Evolutionary conservation across 768 basidiomycete species (phyloP).

Genomic region (Lactifluus piperatus): DNA sequence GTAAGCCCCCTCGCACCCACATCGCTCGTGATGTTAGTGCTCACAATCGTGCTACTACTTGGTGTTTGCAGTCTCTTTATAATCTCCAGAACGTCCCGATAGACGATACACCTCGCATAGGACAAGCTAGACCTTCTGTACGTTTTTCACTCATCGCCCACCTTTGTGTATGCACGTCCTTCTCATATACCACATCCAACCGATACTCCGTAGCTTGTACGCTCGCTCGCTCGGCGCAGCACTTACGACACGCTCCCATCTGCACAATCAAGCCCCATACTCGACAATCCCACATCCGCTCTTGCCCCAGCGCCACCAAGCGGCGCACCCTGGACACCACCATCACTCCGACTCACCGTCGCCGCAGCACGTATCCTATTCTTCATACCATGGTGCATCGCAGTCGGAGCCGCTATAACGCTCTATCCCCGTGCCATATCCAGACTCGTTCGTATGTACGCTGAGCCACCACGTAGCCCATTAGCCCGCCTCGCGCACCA

Average conservation of each 20-base stretch:
- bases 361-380: constrained; percentile 1
- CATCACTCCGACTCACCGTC: not conserved
- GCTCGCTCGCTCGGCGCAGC: not conserved
- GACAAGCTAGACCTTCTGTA: not conserved
- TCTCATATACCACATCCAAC: not conserved
- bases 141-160: not conserved
- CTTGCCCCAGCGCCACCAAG: not conserved
- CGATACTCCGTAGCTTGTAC: not conserved
- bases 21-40: not conserved
- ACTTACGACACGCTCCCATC: constrained; percentile 1
- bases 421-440: constrained; percentile 6
- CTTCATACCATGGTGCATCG: constrained; percentile 16
- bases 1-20: not conserved
- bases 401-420: constrained; percentile 13
- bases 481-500: constrained; percentile 19
- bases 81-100: constrained; percentile 8
- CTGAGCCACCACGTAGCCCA: not conserved
- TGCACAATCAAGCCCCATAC: not conserved
- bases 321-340: not conserved
- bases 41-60: too few species aligned
- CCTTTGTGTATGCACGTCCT: too few species aligned
- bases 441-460: constrained; percentile 9
- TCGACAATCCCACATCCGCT: not conserved
- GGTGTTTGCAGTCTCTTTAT: not conserved
- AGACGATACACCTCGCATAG: not conserved